Evolutionary conservation across 345 rosid species (phyloP), one percentile per base, ranked within the genome.

Genomic region (Gossypium stocksii): DNA sequence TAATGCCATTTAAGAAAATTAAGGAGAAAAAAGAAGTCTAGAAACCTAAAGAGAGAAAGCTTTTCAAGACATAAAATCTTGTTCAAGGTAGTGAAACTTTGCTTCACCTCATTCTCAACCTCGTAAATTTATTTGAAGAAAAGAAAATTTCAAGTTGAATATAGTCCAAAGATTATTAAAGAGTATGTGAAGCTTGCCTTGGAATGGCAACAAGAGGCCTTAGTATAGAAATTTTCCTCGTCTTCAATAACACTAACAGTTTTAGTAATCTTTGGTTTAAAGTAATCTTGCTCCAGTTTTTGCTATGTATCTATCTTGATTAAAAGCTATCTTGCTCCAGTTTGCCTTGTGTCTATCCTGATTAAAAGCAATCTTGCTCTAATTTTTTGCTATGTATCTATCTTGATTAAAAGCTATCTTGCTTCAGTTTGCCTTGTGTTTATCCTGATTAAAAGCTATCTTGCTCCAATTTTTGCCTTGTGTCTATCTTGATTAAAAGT

Each of bases 31-130:
- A 17, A 5, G 19, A 22, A 7, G 19, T 9, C 13, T 38, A 15
- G 3, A 5, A 44, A 72, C 75, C 66, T 72, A 43, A 41, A 46
- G 23, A 23, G 54, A 58, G 66, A 57, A 58, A 72, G 75, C 6
- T 72, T 66, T 0, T 58, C 3, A 2, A 44, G 9, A 14, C 23
- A 14, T 20, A 72, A 8, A 44, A 58, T 19, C n/a, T 13, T 16
- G 11, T 22, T 44, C 20, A 58, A 58, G 43, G 66, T 15, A 14
- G 44, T 72, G 19, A 56, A 44, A 23, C 23, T 72, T 41, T 58
- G 66, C 66, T 72, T 43, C 75, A 10, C 34, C 54, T 72, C 54
- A 29, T 43, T 56, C 38, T 22, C 23, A 15, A 16, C 43, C 43
- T 41, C 22, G 54, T 44, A 72, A 57, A 72, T 20, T 41, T 12